Percentiles rank a stretch among this genome's conserved stretches.
These are phyloP conservation scores for Naematelia aurantialba DNA, from an alignment of 768 basidiomycete species.

Conservation along the genomic window DNA sequence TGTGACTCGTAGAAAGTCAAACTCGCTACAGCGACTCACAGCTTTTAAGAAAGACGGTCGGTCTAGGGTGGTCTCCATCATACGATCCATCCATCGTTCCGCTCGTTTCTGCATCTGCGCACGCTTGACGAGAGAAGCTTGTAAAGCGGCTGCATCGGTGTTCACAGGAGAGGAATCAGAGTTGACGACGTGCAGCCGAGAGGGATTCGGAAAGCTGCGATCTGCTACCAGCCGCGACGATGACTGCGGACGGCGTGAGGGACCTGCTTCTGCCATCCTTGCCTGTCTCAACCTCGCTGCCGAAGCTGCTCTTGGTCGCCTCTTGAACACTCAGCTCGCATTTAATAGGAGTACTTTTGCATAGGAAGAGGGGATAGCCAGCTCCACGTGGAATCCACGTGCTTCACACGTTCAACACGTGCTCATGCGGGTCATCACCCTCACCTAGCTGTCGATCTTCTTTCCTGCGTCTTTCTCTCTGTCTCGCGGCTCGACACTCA, in stretches of 20 bases:
- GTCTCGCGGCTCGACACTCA: no score
- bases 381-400: no score
- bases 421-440: no score
- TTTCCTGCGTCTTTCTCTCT: no score
- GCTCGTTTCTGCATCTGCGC: constrained; percentile 3
- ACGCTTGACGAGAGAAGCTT: neutral
- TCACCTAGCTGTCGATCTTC: no score
- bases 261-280: neutral
- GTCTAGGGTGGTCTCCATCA: constrained; percentile 41
- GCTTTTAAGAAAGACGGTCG: constrained; percentile 29
- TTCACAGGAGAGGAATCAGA: constrained; percentile 5
- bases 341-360: no score
- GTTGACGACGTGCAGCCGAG: neutral
- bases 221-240: neutral
- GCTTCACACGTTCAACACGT: no score
- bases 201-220: neutral
- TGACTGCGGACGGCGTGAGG: neutral
- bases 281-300: neutral
- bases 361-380: no score
- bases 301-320: neutral
- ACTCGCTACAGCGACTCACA: constrained; percentile 24
- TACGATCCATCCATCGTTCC: constrained; percentile 42
- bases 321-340: no score
- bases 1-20: neutral
- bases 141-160: neutral